Base-by-base conservation (phyloP, 129 eudicot genomes). In the Tanacetum coccineum region DNA sequence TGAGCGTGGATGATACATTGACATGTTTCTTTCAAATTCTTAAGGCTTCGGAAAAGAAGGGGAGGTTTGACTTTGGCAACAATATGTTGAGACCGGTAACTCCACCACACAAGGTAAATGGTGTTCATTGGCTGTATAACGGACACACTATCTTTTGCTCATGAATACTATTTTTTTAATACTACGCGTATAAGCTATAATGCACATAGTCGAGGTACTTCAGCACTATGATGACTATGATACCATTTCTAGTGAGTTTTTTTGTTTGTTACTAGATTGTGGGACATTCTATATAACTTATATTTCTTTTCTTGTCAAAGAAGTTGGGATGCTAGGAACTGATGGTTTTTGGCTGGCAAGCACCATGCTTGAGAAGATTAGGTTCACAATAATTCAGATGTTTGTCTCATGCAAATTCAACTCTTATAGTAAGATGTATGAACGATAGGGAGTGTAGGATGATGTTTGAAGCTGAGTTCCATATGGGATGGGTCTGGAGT, bases 1-100 rank as follows among this genome's bases (percentile, higher is more conserved):
- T 84, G 89, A 84, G 89, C 17, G 89, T 84, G 62, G 89, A 84
- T 68, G 89, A 84, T 72, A 54, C 81, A 1, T 60, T 84, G 65
- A 84, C 90, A 1, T 84, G 90, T 42, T 84, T 86, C 0, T 84
- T 84, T 61, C 90, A 84, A 69, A 84, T 84, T 56, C 81, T 84
- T 15, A 81, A 81, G 66, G 85, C 90, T 10, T 71, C 81, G 0
- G 90, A 84, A 58, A 84, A 84, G 80, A 84, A 84, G 72, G 90
- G 90, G 61, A 81, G 71, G 77, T 62, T 81, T 68, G 89, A 81
- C 76, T 84, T 84, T 69, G 86, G 82, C 44, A 84, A 69, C 78
- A 75, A 60, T 62, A 81, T 77, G 77, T 78, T 81, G 77, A 84
- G 90, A 75, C 90, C 90, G 0, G 90, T 84, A 68, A 81, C 84